Base-by-base conservation (phyloP, 2,329 filamentous ascomycete species). In the Elsinoe fawcettii region DNA sequence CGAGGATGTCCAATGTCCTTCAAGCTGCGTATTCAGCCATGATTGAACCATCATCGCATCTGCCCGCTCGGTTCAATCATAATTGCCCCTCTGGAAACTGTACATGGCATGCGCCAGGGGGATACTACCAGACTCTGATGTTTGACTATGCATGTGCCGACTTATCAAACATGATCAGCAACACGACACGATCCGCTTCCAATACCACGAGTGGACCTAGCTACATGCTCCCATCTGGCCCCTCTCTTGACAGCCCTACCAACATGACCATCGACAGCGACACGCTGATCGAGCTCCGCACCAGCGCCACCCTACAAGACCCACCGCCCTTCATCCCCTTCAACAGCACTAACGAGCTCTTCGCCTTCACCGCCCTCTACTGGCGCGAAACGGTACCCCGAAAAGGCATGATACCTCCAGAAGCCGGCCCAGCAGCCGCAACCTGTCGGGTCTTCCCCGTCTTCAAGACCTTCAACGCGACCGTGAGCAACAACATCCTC, bases 301-400 rank as follows among this genome's bases (percentile, higher is more conserved):
- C 20, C 18, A 23, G 23, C 43, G 54, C 12, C 3, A 14, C n/a
- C 5, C 22, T 46, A 16, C 12, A 62, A 56, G 65, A 56, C 20
- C 65, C 58, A 9, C 63, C 65, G 51, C 64, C 32, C 41, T 57
- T 51, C 59, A 57, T 60, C 66, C 63, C 67, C 11, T 49, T 63
- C 27, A 60, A 39, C 39, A 63, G 51, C 51, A 63, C 46, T 55
- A 16, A 41, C 37, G 37, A 41, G 8, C 58, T 61, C 47, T 57
- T 64, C 46, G 59, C 60, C 55, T 56, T 58, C n/a, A 51, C 57
- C 22, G 16, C 41, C 18, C 25, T 61, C 57, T 57, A 62, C n/a
- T 51, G 46, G 46, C 9, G 25, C 3, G 20, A 47, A 25, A 27
- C 16, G 6, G 46, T 41, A 1, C 37, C 37, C 18, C 37, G 37